Base-by-base conservation (phyloP, 495 filamentous ascomycete genomes). In the Bombardia bombarda region DNA sequence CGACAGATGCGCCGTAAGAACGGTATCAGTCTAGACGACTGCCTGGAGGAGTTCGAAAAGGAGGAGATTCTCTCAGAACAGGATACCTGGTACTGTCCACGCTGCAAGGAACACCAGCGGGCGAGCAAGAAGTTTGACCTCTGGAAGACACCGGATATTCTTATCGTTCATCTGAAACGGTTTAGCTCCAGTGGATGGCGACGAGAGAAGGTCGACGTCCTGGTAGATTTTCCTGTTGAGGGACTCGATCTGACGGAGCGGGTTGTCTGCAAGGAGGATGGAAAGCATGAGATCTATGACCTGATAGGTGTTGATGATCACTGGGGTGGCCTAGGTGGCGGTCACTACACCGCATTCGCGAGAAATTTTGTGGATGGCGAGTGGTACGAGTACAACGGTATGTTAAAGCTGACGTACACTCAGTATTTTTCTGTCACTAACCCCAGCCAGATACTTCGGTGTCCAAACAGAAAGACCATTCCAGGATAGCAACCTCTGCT, bases 301-400 rank as follows among this genome's bases (percentile, higher is more conserved):
- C 71, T 98, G 18, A 85, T 97, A 57, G 92, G 83, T 0, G 88
- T 97, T 1, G 92, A 98, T 60, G 88, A 93, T 58, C 92, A 98
- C 60, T 92, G 82, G 53, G 92, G 93, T 42, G 86, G 86, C 23
- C 70, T 98, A 35, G 84, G 86, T 21, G 92, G 92, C 17, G 92
- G 92, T 0, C 92, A 98, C 60, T 98, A 98, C 63, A 96, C 88
- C 14, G 92, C 93, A 2, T 86, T 78, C 60, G 87, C 89, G 2
- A 87, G 87, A 69, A 97, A 93, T 53, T 96, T 90, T 57, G 66
- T 84, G 41, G 86, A 92, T 45, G 76, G 74, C 46, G 61, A 80
- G 55, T 98, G 93, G 93, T 93, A 94, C 56, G 81, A 90, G 36
- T 97, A 90, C 57, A 96, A 98, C 58, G 92, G 90, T 94, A 72